A percentile compares a stretch with the other conserved stretches of the same genome.
phyloP scores from a whole-genome alignment of 441 rosid species.

The Euphorbia celastroides region DNA sequence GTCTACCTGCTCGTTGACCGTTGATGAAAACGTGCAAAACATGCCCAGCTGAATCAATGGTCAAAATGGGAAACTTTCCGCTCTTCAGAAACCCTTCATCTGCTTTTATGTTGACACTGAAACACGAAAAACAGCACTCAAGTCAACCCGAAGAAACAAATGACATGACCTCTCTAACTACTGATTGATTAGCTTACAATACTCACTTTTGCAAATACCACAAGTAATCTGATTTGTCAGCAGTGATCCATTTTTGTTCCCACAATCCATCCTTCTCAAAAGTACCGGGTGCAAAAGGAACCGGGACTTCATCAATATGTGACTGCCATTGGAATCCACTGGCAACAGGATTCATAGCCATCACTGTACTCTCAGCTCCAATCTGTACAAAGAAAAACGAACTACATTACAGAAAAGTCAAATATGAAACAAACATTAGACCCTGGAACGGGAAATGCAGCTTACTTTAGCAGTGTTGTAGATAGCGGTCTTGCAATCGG shows the following conservation, averaged over 20 bases:
- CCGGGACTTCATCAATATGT: slow-evolving; percentile 62
- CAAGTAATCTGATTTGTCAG: slow-evolving; percentile 78
- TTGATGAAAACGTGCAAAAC: slow-evolving; percentile 90
- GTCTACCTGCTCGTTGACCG: slow-evolving; percentile 66
- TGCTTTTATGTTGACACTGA: slow-evolving; percentile 43
- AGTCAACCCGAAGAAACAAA: background rate
- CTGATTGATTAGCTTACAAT: background rate
- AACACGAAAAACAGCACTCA: slow-evolving; percentile 4
- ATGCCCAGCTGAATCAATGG: slow-evolving; percentile 88
- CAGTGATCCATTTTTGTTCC: slow-evolving; percentile 83
- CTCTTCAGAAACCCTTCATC: slow-evolving; percentile 67
- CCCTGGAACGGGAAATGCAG: background rate
- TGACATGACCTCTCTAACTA: background rate
- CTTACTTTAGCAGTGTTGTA: slow-evolving; percentile 93
- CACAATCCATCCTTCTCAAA: slow-evolving; percentile 62
- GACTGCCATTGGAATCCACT: slow-evolving; percentile 79
- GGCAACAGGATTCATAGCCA: slow-evolving; percentile 69
- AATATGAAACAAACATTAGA: background rate
- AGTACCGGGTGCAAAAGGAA: slow-evolving; percentile 44
- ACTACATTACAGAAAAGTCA: background rate
- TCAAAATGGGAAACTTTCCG: slow-evolving; percentile 71
- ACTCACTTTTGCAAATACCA: slow-evolving; percentile 97
- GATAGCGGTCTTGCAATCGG: slow-evolving; percentile 92
- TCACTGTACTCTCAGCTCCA: slow-evolving; percentile 67
- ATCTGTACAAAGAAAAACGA: slow-evolving; percentile 34